Evolutionary conservation across 2,329 filamentous ascomycete genomes (phyloP).

Genomic region (Aureobasidium sp.): DNA sequence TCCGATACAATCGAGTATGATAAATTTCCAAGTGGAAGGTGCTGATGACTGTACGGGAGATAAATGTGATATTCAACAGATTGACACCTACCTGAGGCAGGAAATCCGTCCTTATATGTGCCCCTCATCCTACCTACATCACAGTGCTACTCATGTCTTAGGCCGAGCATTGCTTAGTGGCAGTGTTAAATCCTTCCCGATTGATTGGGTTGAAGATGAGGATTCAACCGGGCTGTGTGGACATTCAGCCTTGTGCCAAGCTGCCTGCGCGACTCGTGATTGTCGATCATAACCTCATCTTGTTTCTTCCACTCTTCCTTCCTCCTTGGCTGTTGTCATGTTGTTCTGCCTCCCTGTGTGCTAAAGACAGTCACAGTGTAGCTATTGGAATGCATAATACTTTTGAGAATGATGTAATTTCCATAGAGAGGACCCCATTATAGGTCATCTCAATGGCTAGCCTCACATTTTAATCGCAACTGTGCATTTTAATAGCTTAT

Average conservation of each 20-base stretch:
- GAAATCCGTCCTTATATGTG: not conserved
- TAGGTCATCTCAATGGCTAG: no score
- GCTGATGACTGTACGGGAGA: not conserved
- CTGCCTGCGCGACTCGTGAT: not conserved
- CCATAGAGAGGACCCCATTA: no score
- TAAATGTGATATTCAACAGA: not conserved
- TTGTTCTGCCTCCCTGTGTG: no score
- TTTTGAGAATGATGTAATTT: no score
- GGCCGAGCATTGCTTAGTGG: not conserved
- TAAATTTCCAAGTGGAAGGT: not conserved
- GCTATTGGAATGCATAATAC: no score
- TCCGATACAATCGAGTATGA: not conserved
- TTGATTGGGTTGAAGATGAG: not conserved
- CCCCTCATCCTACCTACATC: not conserved
- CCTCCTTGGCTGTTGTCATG: no score
- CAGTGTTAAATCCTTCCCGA: conserved; percentile 2
- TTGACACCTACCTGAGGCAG: not conserved
- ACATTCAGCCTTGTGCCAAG: not conserved
- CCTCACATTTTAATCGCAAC: no score
- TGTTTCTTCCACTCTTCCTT: no score
- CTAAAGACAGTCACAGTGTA: no score
- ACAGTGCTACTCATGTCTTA: not conserved
- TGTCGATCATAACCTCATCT: not conserved
- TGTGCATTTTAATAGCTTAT: no score
- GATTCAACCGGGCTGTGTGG: not conserved